Evolutionary conservation across 2,329 filamentous ascomycete genomes (phyloP), one percentile per base, ranked within the genome.

Genomic region (Mariannaea elegans): DNA sequence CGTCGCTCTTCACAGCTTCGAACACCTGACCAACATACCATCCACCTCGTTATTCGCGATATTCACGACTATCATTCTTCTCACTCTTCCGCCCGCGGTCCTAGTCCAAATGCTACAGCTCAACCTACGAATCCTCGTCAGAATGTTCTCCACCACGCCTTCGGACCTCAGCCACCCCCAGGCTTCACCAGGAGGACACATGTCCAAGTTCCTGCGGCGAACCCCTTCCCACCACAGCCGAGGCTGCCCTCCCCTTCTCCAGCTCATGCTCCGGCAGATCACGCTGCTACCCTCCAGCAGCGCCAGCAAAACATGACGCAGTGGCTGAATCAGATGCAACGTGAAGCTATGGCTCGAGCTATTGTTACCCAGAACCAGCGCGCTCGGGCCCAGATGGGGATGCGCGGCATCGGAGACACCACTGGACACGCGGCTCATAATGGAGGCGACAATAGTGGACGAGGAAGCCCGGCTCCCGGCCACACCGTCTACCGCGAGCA

Each of bases 11-110:
- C 36, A 32, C 59, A 84, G 82, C 71, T 84, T 48, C 77, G 75
- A 38, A 75, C 70, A 19, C 72, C 75, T 36, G 79, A 84, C 44
- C 76, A 80, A 55, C 82, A 86, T 60, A 84, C 82, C 1, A 78
- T 86, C 16, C 84, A 86, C 65, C 76, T 86, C 10, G 83, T 85
- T 19, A 73, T 86, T 42, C 76, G 82, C 64, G 81, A 80, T 45
- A 45, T 67, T 8, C 56, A 64, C 31, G 76, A 78, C 21, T 61
- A 66, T 31, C 71, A 71, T 18, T 58, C 73, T 16, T 51, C 72
- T 59, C 34, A 19, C 23, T 23, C 59, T 44, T 49, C 55, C 21
- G 63, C 36, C 59, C 55, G 45, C 34, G 48, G 12, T 31, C 50
- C 67, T 16, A 77, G 67, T 63, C 74, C 64, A 38, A 63, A 66